phyloP scores from a whole-genome alignment of 2,329 filamentous ascomycete species.

The Trichoderma koningii region DNA sequence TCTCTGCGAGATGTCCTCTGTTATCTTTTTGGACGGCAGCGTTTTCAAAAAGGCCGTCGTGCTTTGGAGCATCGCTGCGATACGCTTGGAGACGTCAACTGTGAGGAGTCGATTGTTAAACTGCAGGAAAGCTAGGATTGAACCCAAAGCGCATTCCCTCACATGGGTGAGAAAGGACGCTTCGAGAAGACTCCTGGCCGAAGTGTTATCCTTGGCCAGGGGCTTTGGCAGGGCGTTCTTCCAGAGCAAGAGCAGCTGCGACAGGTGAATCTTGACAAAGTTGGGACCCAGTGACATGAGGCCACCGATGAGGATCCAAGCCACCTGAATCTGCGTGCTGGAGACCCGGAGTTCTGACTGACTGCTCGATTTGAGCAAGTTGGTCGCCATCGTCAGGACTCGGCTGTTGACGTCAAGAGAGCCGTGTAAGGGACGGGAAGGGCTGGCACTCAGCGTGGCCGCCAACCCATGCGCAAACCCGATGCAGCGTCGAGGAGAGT shows the following conservation, averaged over 20 bases:
- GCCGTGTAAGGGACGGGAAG: slow-evolving; percentile 84
- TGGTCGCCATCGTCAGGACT: slow-evolving; percentile 87
- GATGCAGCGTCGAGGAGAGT: slow-evolving; percentile 79
- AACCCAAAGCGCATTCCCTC: slow-evolving; percentile 88
- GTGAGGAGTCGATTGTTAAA: slow-evolving; percentile 92
- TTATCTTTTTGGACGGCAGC: slow-evolving; percentile 78
- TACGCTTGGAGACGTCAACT: slow-evolving; percentile 88
- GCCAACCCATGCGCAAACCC: slow-evolving; percentile 92
- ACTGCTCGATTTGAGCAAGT: slow-evolving; percentile 86
- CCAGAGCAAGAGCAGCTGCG: slow-evolving; percentile 90
- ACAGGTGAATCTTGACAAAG: slow-evolving; percentile 97
- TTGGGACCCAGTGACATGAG: slow-evolving; percentile 96
- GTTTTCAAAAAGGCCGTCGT: slow-evolving; percentile 87
- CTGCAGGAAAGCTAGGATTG: slow-evolving; percentile 87
- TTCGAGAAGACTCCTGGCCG: slow-evolving; percentile 80
- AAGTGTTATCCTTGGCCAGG: slow-evolving; percentile 86
- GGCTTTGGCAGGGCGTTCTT: slow-evolving; percentile 96
- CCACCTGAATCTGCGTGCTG: slow-evolving; percentile 93
- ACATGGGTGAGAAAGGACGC: slow-evolving; percentile 93
- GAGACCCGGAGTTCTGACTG: slow-evolving; percentile 89
- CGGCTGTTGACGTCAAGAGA: slow-evolving; percentile 94
- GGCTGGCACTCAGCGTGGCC: slow-evolving; percentile 86
- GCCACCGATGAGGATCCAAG: slow-evolving; percentile 95
- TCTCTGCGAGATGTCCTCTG: slow-evolving; percentile 82
- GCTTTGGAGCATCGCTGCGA: slow-evolving; percentile 93